A percentile compares a stretch with the other conserved stretches of the same genome.
Evolutionary conservation across 257 asterid genomes (phyloP).

Genomic region (Solanum microdontum): DNA sequence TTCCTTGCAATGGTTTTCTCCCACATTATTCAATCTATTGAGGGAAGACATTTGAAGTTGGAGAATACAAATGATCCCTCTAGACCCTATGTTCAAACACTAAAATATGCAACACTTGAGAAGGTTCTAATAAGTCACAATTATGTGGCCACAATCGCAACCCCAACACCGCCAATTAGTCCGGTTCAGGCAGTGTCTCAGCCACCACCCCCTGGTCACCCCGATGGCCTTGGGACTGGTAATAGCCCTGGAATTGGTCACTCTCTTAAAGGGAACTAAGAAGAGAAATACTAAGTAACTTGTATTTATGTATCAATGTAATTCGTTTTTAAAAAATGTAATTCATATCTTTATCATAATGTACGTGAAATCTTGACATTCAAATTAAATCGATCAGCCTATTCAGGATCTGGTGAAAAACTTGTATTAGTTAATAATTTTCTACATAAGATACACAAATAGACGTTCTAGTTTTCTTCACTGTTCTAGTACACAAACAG

Average conservation of each 20-base stretch:
- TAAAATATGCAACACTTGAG: not conserved
- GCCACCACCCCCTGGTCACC: slow-evolving; percentile 36
- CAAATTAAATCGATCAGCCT: not conserved
- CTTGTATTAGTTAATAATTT: not conserved
- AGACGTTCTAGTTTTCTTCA: not conserved
- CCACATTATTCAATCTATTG: not conserved
- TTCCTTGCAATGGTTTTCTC: slow-evolving; percentile 23
- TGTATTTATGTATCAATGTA: not conserved
- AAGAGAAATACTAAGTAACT: not conserved
- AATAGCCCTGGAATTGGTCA: slow-evolving; percentile 33
- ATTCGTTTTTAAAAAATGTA: not conserved
- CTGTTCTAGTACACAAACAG: not conserved
- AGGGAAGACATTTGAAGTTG: not conserved
- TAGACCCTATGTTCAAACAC: not conserved
- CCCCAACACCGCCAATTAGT: slow-evolving; percentile 14
- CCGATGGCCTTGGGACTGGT: not conserved
- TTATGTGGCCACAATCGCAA: not conserved
- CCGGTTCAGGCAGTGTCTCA: slow-evolving; percentile 7
- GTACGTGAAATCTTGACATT: not conserved
- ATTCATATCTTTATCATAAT: not conserved
- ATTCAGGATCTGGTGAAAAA: not conserved
- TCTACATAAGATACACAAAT: not conserved
- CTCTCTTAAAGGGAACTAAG: not conserved
- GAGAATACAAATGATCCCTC: not conserved
- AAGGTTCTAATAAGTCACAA: not conserved